A percentile compares a stretch with the other conserved stretches of the same genome.
Conservation (phyloP, 192 early-diverging fungal species). For the Umbelopsis isabellina region DNA sequence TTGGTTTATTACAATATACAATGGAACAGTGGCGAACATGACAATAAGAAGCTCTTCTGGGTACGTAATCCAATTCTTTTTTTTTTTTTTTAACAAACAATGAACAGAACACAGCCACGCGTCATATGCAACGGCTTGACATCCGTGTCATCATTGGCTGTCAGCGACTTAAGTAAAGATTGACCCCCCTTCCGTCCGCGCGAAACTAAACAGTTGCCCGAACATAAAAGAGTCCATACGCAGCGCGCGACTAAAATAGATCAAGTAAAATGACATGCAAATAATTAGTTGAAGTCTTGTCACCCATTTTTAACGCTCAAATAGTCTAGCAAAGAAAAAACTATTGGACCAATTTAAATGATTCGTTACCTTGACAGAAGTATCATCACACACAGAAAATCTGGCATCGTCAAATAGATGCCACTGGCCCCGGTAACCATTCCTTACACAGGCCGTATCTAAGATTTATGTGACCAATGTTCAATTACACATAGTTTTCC, state of each 20-base stretch:
- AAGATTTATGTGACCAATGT: not conserved
- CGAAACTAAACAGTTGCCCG: constrained; percentile 27
- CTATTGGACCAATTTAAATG: not conserved
- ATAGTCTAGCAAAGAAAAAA: constrained; percentile 1
- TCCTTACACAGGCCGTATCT: constrained; percentile 71
- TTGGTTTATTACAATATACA: no score
- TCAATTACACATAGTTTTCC: no score
- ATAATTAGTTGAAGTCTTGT: not conserved
- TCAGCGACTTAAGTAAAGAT: not conserved
- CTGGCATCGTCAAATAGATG: constrained; percentile 86
- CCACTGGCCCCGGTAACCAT: constrained; percentile 70
- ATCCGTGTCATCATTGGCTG: no score
- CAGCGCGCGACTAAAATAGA: constrained; percentile 52
- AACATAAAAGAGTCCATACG: constrained; percentile 67
- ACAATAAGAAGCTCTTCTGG: no score
- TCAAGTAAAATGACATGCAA: not conserved
- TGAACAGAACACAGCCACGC: no score
- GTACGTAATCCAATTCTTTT: no score
- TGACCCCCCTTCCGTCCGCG: not conserved
- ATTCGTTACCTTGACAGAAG: constrained; percentile 54
- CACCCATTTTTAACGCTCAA: not conserved
- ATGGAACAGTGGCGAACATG: no score
- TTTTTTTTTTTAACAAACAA: no score
- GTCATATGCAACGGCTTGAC: no score
- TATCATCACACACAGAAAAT: constrained; percentile 60